A percentile compares a stretch with the other conserved stretches of the same genome.
Evolutionary conservation across 2,329 filamentous ascomycete genomes (phyloP).

Genomic region (Aspergillus ochraceoroseus): DNA sequence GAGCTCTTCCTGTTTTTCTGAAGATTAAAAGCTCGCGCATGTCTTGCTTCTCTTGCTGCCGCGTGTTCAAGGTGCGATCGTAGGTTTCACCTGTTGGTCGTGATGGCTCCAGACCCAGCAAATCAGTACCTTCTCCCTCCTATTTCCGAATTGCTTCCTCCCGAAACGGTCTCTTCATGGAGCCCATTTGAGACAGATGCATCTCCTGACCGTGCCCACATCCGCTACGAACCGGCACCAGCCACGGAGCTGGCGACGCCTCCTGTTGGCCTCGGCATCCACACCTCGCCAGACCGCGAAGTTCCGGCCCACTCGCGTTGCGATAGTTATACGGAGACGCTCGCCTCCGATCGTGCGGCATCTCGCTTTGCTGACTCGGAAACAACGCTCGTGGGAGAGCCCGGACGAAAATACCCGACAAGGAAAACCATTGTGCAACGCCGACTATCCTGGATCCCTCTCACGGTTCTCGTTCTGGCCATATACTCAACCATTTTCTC

Average conservation of each 20-base stretch:
- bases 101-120: slow-evolving; percentile 2
- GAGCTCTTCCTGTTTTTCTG: too few species aligned
- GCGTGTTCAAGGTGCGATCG: neutral
- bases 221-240: slow-evolving; percentile 8
- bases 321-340: too few species aligned
- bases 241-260: too few species aligned
- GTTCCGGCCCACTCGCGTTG: too few species aligned
- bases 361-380: slow-evolving; percentile 3
- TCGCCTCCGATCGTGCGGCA: neutral
- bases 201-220: slow-evolving; percentile 7
- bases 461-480: slow-evolving; percentile 36
- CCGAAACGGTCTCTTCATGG: slow-evolving; percentile 1
- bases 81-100: neutral
- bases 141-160: too few species aligned
- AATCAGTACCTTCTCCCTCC: neutral
- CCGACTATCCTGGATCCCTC: slow-evolving; percentile 34
- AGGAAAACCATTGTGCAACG: slow-evolving; percentile 28
- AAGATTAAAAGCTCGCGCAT: too few species aligned
- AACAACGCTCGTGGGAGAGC: slow-evolving; percentile 11
- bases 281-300: too few species aligned
- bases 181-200: too few species aligned
- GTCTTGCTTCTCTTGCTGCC: too few species aligned
- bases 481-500: slow-evolving; percentile 39
- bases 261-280: too few species aligned
- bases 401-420: slow-evolving; percentile 28